Evolutionary conservation across 2,329 filamentous ascomycete species (phyloP).

Genomic region (Botrytis galanthina): DNA sequence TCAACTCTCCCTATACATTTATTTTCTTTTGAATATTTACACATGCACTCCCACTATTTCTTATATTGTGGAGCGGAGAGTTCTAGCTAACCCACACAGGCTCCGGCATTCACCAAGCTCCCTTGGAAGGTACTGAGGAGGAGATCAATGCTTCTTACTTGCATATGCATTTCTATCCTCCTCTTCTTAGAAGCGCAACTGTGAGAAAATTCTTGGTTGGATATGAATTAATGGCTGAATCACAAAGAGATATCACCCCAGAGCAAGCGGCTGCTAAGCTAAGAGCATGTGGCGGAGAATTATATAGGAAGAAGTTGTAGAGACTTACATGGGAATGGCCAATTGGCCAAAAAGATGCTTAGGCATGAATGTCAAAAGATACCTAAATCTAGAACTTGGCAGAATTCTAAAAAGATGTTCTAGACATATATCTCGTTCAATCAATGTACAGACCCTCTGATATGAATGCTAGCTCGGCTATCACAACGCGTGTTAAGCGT

Average conservation of each 20-base stretch:
- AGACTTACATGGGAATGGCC: background rate
- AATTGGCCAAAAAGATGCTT: background rate
- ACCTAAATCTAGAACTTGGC: too few relatives aligned
- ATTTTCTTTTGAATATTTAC: background rate
- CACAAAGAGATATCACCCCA: conserved; percentile 96
- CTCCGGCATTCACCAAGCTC: conserved; percentile 95
- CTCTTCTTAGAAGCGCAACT: conserved; percentile 84
- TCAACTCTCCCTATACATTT: background rate
- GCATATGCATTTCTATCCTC: conserved; percentile 97
- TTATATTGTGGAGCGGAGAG: background rate
- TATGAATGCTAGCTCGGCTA: background rate
- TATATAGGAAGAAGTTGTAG: conserved; percentile 66
- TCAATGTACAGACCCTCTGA: background rate
- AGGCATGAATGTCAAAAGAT: background rate
- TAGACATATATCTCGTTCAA: background rate
- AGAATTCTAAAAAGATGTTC: background rate
- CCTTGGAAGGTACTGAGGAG: conserved; percentile 74
- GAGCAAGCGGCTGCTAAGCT: conserved; percentile 86
- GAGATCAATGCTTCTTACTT: conserved; percentile 87
- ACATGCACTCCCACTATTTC: background rate
- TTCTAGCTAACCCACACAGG: conserved; percentile 44
- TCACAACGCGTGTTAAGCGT: background rate
- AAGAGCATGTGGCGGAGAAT: conserved; percentile 69
- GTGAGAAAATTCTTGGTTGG: conserved; percentile 96
- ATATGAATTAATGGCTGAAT: conserved; percentile 94